phyloP scores from a whole-genome alignment of 805 yeast species.

The Sugiyamaella lignohabitans region DNA sequence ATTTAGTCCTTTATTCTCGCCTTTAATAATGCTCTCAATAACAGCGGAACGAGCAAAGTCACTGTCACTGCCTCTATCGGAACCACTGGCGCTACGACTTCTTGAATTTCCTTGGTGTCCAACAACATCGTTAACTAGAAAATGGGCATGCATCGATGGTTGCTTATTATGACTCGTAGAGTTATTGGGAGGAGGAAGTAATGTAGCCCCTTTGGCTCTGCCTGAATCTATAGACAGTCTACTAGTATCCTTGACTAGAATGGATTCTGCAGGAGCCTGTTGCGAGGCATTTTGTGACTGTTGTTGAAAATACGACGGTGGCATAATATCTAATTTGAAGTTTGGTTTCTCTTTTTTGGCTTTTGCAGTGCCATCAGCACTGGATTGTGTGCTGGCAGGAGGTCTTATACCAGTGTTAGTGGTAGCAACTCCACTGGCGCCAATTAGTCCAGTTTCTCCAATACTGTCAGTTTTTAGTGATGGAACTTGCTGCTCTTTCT shows the following conservation, averaged over 20 bases:
- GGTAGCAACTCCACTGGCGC: no score
- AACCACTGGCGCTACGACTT: conserved; percentile 32
- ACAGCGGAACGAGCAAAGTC: not conserved
- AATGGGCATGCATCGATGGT: conserved; percentile 74
- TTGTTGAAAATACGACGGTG: conserved; percentile 5
- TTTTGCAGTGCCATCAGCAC: no score
- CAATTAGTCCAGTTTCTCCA: no score
- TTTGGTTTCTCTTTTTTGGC: conserved; percentile 5
- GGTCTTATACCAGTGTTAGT: no score
- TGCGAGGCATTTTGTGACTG: not conserved
- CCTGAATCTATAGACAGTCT: conserved; percentile 3
- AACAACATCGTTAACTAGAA: conserved; percentile 60
- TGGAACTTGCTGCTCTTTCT: no score
- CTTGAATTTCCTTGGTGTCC: conserved; percentile 40
- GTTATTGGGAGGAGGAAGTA: conserved; percentile 3
- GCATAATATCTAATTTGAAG: conserved; percentile 8
- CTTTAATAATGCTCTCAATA: not conserved
- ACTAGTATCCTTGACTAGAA: conserved; percentile 9
- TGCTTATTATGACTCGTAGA: conserved; percentile 40
- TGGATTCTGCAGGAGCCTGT: conserved; percentile 10
- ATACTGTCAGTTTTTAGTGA: no score
- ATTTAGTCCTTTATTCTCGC: no score
- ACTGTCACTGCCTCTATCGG: conserved; percentile 16
- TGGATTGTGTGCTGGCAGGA: no score
- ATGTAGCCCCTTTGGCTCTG: conserved; percentile 3